Conservation (phyloP, 768 basidiomycete genomes). For the Amylocystis lapponica region DNA sequence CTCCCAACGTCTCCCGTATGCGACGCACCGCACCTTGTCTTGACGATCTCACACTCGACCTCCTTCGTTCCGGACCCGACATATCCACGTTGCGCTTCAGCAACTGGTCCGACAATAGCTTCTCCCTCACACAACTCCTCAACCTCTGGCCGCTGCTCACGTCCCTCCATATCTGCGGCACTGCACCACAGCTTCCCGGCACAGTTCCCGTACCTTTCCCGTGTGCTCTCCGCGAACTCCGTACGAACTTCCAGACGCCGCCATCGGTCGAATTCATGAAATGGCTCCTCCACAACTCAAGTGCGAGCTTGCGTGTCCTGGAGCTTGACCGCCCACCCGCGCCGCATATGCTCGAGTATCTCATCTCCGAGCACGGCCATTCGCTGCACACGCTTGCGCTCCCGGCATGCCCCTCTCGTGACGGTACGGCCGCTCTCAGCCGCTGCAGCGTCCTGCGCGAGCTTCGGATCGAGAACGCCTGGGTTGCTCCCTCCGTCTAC, state of each 20-base stretch:
- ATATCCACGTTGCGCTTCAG: slow-evolving; percentile 49
- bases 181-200: slow-evolving; percentile 44
- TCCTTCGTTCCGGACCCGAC: slow-evolving; percentile 54
- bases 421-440: slow-evolving; percentile 40
- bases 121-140: slow-evolving; percentile 55
- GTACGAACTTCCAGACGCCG: slow-evolving; percentile 60
- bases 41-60: slow-evolving; percentile 37
- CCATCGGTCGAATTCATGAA: slow-evolving; percentile 58
- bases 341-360: slow-evolving; percentile 45
- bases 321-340: slow-evolving; percentile 60
- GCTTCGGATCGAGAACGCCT: slow-evolving; percentile 52
- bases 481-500: slow-evolving; percentile 39
- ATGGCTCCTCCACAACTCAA: slow-evolving; percentile 64
- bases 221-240: slow-evolving; percentile 44
- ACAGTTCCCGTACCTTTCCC: slow-evolving; percentile 39
- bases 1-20: slow-evolving; percentile 12
- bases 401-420: slow-evolving; percentile 46
- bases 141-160: slow-evolving; percentile 55
- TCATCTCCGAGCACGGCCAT: slow-evolving; percentile 43
- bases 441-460: slow-evolving; percentile 46
- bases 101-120: slow-evolving; percentile 65
- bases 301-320: slow-evolving; percentile 41
- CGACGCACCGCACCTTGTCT: slow-evolving; percentile 16
- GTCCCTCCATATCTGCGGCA: slow-evolving; percentile 46
- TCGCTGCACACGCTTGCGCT: slow-evolving; percentile 50